Evolutionary conservation across 2,329 filamentous ascomycete genomes (phyloP).

Genomic region (Blastomyces silverae): DNA sequence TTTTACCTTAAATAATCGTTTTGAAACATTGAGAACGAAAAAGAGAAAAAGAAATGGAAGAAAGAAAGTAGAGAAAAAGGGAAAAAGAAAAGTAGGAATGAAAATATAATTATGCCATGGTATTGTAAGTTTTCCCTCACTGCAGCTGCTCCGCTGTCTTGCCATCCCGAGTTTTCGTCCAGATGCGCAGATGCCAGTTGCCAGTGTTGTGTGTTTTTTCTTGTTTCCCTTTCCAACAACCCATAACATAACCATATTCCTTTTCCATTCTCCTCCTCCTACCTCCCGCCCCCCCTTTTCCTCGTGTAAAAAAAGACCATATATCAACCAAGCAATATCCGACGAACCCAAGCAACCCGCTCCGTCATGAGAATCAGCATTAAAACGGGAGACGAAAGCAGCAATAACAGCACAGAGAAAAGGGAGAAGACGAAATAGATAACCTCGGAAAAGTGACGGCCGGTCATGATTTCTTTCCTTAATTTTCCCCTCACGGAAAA

Average conservation of each 20-base stretch:
- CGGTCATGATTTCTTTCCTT: background rate
- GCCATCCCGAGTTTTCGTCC: background rate
- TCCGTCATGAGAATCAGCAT: conserved; percentile 7
- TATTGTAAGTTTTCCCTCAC: background rate
- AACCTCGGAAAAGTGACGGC: conserved; percentile 1
- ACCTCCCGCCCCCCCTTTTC: background rate
- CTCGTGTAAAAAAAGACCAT: background rate
- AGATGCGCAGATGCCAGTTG: background rate
- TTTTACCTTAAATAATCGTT: too few relatives aligned
- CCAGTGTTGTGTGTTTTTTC: background rate
- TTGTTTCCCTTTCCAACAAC: background rate
- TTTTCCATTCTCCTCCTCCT: background rate
- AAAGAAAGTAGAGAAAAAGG: too few relatives aligned
- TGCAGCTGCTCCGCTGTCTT: background rate
- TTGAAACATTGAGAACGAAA: background rate
- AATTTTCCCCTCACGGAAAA: conserved; percentile 2
- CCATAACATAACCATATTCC: background rate
- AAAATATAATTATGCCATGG: background rate
- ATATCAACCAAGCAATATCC: conserved; percentile 5
- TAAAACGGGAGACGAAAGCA: conserved; percentile 5
- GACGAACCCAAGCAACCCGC: conserved; percentile 11
- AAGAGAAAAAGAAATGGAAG: background rate
- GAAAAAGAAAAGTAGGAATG: background rate
- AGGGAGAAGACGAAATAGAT: conserved; percentile 4
- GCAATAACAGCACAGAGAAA: conserved; percentile 11